Evolutionary conservation across 1,139 yeast genomes (phyloP), one percentile per base, ranked within the genome.

Genomic region (Scheffersomyces lignicola): DNA sequence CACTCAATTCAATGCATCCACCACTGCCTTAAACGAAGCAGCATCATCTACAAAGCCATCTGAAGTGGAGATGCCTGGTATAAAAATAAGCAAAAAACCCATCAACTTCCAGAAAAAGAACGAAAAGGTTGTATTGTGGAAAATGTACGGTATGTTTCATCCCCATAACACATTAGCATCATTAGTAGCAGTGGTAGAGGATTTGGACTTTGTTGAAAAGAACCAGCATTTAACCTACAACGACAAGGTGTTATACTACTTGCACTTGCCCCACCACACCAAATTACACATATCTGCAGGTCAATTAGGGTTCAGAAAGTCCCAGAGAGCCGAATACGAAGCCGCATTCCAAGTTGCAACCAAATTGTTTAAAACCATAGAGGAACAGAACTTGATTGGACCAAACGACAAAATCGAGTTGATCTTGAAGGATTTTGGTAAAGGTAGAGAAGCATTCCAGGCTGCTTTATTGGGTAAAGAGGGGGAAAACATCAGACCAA

Each of bases 261-360:
- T 88, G 51, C 80, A 84, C 46, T 77, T 90, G 36, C 95, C 89
- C 20, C 94, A 89, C 57, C 84, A 79, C 45, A 81, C 83, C 30
- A 73, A 78, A 47, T 58, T 83, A 36, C 77, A 83, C 28, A 65
- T 86, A 35, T 73, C 83, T 17, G 83, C 90, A 0, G 94, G 94
- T 34, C 76, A 74, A 53, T 64, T 83, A 40, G 94, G 94, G 5
- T 84, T 83, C 60, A 75, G 86, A 52, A 83, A 83, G 54, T 77
- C 86, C 7, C 85, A 83, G 39, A 76, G 96, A 62, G 87, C 95
- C 36, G 96, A 89, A 58, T 87, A 87, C 54, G 98, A 90, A 62
- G 97, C 96, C 1, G 86, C 84, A n/a, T 89, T 84, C 69, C 96
- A 89, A 56, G 85, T 92, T 9, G 70, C 89, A 15, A 68, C 89